These are phyloP conservation scores for Candida loeiensis DNA, from an alignment of 805 yeast genomes.

Conservation along the genomic window DNA sequence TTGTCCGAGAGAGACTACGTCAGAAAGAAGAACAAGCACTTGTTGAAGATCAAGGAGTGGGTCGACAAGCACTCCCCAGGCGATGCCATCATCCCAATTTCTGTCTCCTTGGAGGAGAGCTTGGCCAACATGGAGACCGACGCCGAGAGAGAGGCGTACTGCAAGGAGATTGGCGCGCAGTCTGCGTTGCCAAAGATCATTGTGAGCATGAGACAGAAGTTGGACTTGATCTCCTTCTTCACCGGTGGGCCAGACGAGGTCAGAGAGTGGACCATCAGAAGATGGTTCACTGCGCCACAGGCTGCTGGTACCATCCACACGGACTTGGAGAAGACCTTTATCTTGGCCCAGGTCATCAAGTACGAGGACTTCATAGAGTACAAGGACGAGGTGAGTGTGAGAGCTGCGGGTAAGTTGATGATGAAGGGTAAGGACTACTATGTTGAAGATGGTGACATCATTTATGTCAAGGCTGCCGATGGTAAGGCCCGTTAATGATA, in stretches of 20 bases:
- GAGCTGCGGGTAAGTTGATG: conserved; percentile 82
- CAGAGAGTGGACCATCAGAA: conserved; percentile 96
- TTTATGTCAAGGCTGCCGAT: conserved; percentile 91
- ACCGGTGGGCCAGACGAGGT: conserved; percentile 96
- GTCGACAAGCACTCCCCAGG: conserved; percentile 84
- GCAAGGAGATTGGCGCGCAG: conserved; percentile 65
- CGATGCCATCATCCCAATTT: conserved; percentile 81
- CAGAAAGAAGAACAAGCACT: conserved; percentile 84
- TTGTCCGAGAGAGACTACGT: conserved; percentile 84
- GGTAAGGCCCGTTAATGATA: conserved; percentile 60
- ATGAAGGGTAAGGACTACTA: conserved; percentile 93
- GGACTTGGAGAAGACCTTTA: conserved; percentile 91
- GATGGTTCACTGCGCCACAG: conserved; percentile 92
- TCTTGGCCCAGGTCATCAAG: conserved; percentile 89
- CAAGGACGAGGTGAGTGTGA: conserved; percentile 74
- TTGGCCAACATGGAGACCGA: conserved; percentile 83
- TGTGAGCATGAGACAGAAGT: conserved; percentile 78
- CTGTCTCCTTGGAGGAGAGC: conserved; percentile 89
- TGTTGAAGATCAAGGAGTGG: conserved; percentile 84
- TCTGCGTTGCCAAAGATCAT: conserved; percentile 87
- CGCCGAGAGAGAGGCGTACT: conserved; percentile 74
- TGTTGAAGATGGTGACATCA: conserved; percentile 92
- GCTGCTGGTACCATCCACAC: conserved; percentile 98
- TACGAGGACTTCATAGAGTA: conserved; percentile 72
- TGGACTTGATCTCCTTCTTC: conserved; percentile 88